phyloP scores from a whole-genome alignment of 1,139 yeast genomes.

The Suhomyces panamericanus region DNA sequence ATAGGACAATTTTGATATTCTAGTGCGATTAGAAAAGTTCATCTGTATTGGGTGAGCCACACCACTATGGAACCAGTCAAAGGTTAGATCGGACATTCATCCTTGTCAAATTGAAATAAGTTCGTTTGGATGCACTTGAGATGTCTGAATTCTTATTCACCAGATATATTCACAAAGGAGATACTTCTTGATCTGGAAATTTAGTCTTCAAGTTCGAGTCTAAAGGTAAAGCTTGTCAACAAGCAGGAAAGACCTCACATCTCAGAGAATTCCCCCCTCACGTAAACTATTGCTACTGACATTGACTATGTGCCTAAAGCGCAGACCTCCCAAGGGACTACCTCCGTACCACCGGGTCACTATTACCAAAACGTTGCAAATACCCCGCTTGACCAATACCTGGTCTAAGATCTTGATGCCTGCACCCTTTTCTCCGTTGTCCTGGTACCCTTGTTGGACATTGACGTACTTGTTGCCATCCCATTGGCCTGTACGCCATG shows the following conservation, averaged over 20 bases:
- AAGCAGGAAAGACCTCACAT: no score
- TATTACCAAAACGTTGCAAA: constrained; percentile 56
- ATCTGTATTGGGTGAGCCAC: neutral
- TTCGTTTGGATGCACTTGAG: no score
- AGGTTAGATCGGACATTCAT: no score
- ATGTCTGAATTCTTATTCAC: no score
- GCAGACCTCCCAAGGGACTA: constrained; percentile 58
- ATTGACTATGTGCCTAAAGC: constrained; percentile 62
- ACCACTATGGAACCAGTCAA: neutral
- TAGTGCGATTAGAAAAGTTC: neutral
- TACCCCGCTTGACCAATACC: constrained; percentile 44
- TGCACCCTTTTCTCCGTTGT: constrained; percentile 68
- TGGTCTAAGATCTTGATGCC: constrained; percentile 55
- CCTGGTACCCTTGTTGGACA: constrained; percentile 56
- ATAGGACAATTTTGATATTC: no score
- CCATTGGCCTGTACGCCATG: constrained; percentile 56
- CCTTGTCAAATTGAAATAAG: no score
- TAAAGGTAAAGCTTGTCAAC: no score
- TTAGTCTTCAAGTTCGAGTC: no score
- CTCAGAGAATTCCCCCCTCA: constrained; percentile 3
- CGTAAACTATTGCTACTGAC: constrained; percentile 48
- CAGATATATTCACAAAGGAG: no score
- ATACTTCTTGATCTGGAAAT: no score
- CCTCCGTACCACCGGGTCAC: constrained; percentile 81
- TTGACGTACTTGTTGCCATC: constrained; percentile 15